Base-by-base conservation (phyloP, 148 eudicot species). In the Rhododendron kiyosumense region DNA sequence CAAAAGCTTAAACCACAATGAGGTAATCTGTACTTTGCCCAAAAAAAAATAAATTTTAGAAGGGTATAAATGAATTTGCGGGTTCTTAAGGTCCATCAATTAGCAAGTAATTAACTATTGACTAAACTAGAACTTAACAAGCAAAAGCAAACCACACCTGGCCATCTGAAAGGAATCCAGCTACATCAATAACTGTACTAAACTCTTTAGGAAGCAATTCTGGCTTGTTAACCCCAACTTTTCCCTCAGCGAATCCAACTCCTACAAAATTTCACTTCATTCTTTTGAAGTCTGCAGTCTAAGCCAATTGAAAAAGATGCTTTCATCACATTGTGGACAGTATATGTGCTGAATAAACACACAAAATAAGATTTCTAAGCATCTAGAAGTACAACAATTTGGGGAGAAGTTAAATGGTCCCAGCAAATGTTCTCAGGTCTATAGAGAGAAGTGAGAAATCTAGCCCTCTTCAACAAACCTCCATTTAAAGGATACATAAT, bases 151-250 rank as follows among this genome's bases (percentile, higher is more conserved):
- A 83, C 26, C 87, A 67, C 17, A 96, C 98, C 97, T 95, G 98
- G 38, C 99, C 99, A 84, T 91, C 94, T 22, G 99, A 96, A 84
- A 96, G 94, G 91, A 96, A 96, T 45, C 99, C 99, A 43, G 99
- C 99, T 89, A 95, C 97, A 88, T 96, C 99, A 88, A 96, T 94
- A 28, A 96, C 95, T 2, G 97, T 61, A 34, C 93, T 94, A 74
- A 89, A 95, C 82, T 94, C 98, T 78, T 92, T 89, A 45, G 99
- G 99, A 48, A 96, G 96, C 90, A 96, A 88, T 88, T 96, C 97
- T 79, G 99, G 99, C 91, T 96, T 95, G 95, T 96, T 95, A 71
- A 96, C 99, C 85, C 97, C 99, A 51, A 86, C 90, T 87, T 89
- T 89, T 74, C 95, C 98, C 85, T 93, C 96, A 71, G 98, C 94